Evolutionary conservation across 805 yeast genomes (phyloP).

Genomic region (Wickerhamomyces queroliae): DNA sequence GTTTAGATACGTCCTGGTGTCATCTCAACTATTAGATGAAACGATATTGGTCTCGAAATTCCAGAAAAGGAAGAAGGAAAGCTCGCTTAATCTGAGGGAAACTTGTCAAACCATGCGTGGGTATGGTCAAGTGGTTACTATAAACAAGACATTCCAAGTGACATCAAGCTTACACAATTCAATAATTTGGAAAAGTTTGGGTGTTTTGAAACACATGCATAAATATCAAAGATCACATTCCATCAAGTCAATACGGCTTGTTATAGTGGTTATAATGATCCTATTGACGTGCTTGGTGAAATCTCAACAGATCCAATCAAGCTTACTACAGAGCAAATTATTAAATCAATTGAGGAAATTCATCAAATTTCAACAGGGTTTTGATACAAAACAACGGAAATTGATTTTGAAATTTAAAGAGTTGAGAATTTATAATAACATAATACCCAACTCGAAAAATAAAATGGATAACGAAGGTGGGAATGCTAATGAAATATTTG

Average conservation of each 20-base stretch:
- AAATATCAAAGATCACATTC: constrained; percentile 11
- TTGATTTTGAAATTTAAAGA: constrained; percentile 26
- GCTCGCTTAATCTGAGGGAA: constrained; percentile 2
- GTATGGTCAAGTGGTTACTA: background rate
- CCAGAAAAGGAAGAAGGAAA: constrained; percentile 12
- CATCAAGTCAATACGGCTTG: constrained; percentile 5
- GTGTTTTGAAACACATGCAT: background rate
- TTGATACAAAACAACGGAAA: constrained; percentile 23
- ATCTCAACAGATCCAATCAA: constrained; percentile 4
- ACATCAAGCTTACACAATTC: background rate
- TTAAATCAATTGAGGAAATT: constrained; percentile 12
- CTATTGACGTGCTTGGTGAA: constrained; percentile 5
- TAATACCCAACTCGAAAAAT: constrained; percentile 5
- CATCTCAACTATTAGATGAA: constrained; percentile 42
- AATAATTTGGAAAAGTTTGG: background rate
- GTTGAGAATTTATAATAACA: constrained; percentile 16
- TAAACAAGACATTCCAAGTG: background rate
- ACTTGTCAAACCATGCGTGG: background rate
- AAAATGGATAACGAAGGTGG: background rate
- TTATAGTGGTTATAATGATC: background rate
- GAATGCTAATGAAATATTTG: constrained; percentile 5
- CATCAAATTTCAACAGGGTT: constrained; percentile 17
- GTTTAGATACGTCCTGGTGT: constrained; percentile 42
- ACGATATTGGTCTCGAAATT: constrained; percentile 24
- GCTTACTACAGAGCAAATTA: constrained; percentile 6